A percentile compares a stretch with the other conserved stretches of the same genome.
Evolutionary conservation across 768 basidiomycete genomes (phyloP).

Genomic region (Thelephora aurantiotincta): DNA sequence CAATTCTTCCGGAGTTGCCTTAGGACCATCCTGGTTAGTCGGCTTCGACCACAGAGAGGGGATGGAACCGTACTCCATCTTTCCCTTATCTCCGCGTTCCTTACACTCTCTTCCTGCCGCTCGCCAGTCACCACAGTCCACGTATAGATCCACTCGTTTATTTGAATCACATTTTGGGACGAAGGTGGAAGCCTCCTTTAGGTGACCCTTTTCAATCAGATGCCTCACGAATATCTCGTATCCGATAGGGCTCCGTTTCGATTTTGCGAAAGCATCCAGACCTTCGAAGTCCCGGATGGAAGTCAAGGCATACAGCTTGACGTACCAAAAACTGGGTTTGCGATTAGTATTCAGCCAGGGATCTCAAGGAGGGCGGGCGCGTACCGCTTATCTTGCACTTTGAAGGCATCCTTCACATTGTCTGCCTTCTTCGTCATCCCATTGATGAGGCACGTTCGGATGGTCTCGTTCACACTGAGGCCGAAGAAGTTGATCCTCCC

Average conservation of each 20-base stretch:
- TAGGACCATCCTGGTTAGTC: constrained; percentile 5
- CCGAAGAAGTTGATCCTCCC: constrained; percentile 74
- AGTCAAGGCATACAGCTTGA: constrained; percentile 77
- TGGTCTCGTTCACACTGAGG: constrained; percentile 75
- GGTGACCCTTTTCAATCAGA: constrained; percentile 58
- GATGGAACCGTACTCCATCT: constrained; percentile 56
- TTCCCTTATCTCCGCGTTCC: constrained; percentile 73
- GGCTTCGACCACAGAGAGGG: background rate
- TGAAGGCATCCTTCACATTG: constrained; percentile 79
- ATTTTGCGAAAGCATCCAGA: constrained; percentile 74
- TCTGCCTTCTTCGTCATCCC: constrained; percentile 82
- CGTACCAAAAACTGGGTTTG: constrained; percentile 72
- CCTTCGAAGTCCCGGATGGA: constrained; percentile 74
- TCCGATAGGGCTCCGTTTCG: constrained; percentile 76
- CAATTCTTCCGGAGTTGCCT: constrained; percentile 63
- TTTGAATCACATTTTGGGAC: constrained; percentile 77
- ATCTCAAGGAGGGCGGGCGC: constrained; percentile 9
- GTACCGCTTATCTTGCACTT: constrained; percentile 88
- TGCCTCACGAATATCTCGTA: constrained; percentile 84
- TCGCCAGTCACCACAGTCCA: constrained; percentile 84
- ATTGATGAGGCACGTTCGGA: constrained; percentile 61
- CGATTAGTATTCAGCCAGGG: background rate
- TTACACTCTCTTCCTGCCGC: constrained; percentile 83
- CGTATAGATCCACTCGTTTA: constrained; percentile 75
- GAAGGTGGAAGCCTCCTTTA: constrained; percentile 63